Conservation (phyloP, 1,284 basidiomycete species). For the Phylloporus sp. region DNA sequence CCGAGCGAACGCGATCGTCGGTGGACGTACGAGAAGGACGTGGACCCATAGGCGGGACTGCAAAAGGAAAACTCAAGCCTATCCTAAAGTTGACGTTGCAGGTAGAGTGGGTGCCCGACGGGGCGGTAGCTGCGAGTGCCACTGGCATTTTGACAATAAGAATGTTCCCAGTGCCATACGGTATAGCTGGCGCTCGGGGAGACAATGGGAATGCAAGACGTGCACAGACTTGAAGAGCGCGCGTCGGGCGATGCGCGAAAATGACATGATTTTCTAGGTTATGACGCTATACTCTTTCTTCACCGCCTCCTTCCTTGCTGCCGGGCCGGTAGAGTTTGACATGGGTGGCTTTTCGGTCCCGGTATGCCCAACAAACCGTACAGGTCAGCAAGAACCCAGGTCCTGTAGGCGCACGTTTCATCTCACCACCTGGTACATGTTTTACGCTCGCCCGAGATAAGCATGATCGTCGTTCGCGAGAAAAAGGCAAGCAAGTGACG, state of each 20-base stretch:
- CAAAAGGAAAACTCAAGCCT: constrained; percentile 3
- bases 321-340: too few relatives aligned
- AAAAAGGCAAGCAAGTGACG: not conserved
- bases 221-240: not conserved
- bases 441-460: not conserved
- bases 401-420: not conserved
- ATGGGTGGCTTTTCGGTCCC: not conserved
- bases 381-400: not conserved
- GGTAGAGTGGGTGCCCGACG: not conserved
- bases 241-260: not conserved
- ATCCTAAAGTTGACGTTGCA: not conserved
- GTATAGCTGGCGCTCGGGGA: too few relatives aligned
- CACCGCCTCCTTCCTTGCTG: too few relatives aligned
- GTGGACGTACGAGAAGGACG: too few relatives aligned
- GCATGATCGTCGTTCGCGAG: not conserved
- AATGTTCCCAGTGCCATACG: too few relatives aligned
- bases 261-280: not conserved
- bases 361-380: not conserved
- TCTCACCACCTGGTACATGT: not conserved
- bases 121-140: not conserved
- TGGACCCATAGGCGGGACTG: not conserved
- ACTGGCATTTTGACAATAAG: not conserved
- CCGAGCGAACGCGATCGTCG: not conserved
- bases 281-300: not conserved
- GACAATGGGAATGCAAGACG: too few relatives aligned